Evolutionary conservation across 2,329 filamentous ascomycete species (phyloP).

Genomic region (Cadophora luteo-olivacea): DNA sequence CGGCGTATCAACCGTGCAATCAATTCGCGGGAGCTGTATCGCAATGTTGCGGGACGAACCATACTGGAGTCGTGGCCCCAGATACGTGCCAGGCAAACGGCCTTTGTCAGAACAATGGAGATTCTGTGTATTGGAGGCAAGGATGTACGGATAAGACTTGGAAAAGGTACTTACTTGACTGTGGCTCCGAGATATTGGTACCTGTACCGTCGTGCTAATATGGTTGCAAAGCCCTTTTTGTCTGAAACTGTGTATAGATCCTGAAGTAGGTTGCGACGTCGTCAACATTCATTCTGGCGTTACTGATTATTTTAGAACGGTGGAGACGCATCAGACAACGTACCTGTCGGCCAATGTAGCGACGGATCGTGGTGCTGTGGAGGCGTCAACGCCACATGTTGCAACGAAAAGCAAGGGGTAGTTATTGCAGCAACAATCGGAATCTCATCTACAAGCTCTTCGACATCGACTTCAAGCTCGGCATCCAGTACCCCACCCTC

Average conservation of each 20-base stretch:
- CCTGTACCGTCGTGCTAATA: background rate
- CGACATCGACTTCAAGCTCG: background rate
- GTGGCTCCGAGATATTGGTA: background rate
- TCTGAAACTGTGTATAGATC: conserved; percentile 10
- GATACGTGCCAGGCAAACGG: conserved; percentile 18
- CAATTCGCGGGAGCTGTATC: conserved; percentile 16
- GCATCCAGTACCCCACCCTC: background rate
- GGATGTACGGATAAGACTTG: conserved; percentile 21
- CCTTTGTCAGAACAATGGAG: conserved; percentile 19
- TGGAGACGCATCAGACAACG: conserved; percentile 7
- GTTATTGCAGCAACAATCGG: conserved; percentile 17
- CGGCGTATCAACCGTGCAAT: conserved; percentile 25
- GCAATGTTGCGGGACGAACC: conserved; percentile 21
- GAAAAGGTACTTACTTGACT: background rate
- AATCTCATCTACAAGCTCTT: conserved; percentile 12
- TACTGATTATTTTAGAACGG: conserved; percentile 12
- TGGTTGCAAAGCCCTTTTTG: conserved; percentile 12
- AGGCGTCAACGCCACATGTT: conserved; percentile 19
- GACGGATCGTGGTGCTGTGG: conserved; percentile 22
- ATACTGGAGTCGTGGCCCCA: conserved; percentile 14
- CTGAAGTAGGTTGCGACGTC: background rate
- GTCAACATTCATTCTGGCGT: background rate
- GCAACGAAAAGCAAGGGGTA: conserved; percentile 11
- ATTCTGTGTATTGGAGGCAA: conserved; percentile 14
- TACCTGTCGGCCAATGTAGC: conserved; percentile 15